A percentile compares a stretch with the other conserved stretches of the same genome.
phyloP scores from a whole-genome alignment of 202 grass and related monocot species.

The Carex sylvatica region DNA sequence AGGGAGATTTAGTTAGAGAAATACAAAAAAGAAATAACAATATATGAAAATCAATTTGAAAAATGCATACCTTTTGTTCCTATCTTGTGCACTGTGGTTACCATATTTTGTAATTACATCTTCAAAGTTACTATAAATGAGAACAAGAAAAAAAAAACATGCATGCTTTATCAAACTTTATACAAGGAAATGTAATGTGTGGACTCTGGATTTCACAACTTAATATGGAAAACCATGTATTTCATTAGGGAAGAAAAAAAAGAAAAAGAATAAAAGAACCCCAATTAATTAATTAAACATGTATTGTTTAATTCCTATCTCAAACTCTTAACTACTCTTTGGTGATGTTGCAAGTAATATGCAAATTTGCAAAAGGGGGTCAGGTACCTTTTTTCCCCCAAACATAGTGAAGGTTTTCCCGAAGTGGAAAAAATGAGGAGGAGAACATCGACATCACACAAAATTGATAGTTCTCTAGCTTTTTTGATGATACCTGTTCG shows the following conservation, averaged over 20 bases:
- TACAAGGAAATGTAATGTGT: no score
- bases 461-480: slow-evolving; percentile 69
- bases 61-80: slow-evolving; percentile 61
- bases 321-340: not conserved
- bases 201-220: no score
- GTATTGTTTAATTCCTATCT: not conserved
- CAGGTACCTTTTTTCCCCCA: slow-evolving; percentile 57
- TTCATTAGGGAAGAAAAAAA: not conserved
- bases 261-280: not conserved
- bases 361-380: not conserved
- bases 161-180: not conserved
- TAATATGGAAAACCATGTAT: not conserved
- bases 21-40: not conserved
- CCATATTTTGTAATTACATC: slow-evolving; percentile 68
- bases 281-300: no score
- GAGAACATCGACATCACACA: slow-evolving; percentile 69
- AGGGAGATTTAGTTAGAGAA: not conserved
- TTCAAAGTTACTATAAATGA: slow-evolving; percentile 54
- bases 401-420: slow-evolving; percentile 61
- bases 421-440: slow-evolving; percentile 74
- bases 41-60: not conserved
- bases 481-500: slow-evolving; percentile 74
- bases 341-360: not conserved
- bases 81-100: slow-evolving; percentile 68
- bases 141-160: not conserved